These are phyloP conservation scores for Rhizophlyctis rosea DNA, from an alignment of 192 early-diverging fungal genomes.

Conservation along the genomic window DNA sequence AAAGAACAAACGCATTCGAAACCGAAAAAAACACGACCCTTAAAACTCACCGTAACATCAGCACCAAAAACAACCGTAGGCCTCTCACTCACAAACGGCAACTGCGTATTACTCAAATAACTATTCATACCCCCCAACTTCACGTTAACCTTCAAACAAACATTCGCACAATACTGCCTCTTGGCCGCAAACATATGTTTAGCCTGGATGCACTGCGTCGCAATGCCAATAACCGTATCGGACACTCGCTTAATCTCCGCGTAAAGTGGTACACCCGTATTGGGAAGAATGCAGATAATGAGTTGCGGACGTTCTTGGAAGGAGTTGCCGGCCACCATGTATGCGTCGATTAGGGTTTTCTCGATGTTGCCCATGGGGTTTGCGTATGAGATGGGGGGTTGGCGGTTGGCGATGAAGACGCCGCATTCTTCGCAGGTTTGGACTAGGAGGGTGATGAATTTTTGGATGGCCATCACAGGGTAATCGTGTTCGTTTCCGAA, in stretches of 20 bases:
- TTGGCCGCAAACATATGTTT: slow-evolving; percentile 73
- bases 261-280: slow-evolving; percentile 77
- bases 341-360: slow-evolving; percentile 65
- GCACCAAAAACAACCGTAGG: slow-evolving; percentile 88
- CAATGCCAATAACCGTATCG: slow-evolving; percentile 84
- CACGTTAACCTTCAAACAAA: slow-evolving; percentile 90
- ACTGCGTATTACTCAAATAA: slow-evolving; percentile 53
- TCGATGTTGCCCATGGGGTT: slow-evolving; percentile 66
- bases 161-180: slow-evolving; percentile 92
- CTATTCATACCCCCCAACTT: slow-evolving; percentile 91
- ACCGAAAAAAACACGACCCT: neutral
- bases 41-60: slow-evolving; percentile 69
- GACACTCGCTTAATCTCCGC: slow-evolving; percentile 83
- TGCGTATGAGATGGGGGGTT: slow-evolving; percentile 57
- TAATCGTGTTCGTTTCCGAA: slow-evolving; percentile 61
- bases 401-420: slow-evolving; percentile 49
- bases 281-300: slow-evolving; percentile 79
- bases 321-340: slow-evolving; percentile 62
- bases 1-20: neutral
- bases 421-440: slow-evolving; percentile 72
- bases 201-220: slow-evolving; percentile 88
- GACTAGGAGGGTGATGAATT: slow-evolving; percentile 72
- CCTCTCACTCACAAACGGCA: slow-evolving; percentile 65
- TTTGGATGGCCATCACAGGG: slow-evolving; percentile 51
- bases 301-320: slow-evolving; percentile 70